phyloP scores from a whole-genome alignment of 768 basidiomycete species.

The Boletus rubescentipes region DNA sequence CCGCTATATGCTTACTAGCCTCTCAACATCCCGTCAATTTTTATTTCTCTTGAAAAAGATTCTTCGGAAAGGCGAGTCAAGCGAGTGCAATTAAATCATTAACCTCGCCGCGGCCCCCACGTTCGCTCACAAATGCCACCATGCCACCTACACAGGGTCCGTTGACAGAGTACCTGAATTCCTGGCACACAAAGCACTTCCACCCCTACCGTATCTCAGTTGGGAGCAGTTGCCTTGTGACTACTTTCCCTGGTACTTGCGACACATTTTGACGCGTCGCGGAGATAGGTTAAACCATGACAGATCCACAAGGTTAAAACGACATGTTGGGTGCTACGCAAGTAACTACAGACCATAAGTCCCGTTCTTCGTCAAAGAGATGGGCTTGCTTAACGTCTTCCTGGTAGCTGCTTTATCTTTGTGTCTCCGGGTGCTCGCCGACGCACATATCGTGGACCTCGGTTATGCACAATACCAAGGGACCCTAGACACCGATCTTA shows the following conservation, averaged over 20 bases:
- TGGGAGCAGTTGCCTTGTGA: neutral
- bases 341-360: neutral
- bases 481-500: conserved; percentile 9
- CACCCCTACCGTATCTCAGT: neutral
- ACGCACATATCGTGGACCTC: conserved; percentile 18
- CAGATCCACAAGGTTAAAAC: neutral
- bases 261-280: no score
- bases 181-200: neutral
- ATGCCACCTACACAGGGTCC: neutral
- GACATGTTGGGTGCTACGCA: neutral
- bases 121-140: no score
- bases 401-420: conserved; percentile 3
- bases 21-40: no score
- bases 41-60: no score
- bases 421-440: conserved; percentile 4
- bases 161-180: neutral
- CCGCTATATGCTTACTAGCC: no score
- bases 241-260: no score
- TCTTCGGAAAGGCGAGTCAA: no score
- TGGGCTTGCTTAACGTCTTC: neutral
- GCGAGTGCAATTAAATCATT: no score
- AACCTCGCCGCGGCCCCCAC: no score
- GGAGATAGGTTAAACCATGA: no score
- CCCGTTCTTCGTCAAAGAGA: neutral
- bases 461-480: conserved; percentile 32